Conservation (phyloP, 2,329 filamentous ascomycete genomes). For the Fusarium xylarioides region DNA sequence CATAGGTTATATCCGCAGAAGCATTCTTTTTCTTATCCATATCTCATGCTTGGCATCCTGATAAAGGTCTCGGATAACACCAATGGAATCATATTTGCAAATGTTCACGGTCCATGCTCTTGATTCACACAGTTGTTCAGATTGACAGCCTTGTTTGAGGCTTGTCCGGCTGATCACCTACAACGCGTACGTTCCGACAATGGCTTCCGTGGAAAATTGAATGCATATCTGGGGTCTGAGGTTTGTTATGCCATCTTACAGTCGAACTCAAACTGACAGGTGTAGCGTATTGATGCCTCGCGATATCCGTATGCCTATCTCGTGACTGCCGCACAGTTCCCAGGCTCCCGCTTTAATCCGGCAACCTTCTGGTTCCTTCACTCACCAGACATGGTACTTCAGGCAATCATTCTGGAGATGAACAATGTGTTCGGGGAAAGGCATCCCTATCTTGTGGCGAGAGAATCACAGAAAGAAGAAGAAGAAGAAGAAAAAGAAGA, state of each 20-base stretch:
- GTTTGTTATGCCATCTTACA: slow-evolving; percentile 48
- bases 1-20: slow-evolving; percentile 71
- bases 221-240: slow-evolving; percentile 65
- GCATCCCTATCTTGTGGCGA: slow-evolving; percentile 50
- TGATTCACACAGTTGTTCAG: slow-evolving; percentile 46
- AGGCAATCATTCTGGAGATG: slow-evolving; percentile 75
- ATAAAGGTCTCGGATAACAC: slow-evolving; percentile 67
- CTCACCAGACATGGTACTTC: slow-evolving; percentile 62
- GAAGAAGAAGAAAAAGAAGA: no score
- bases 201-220: slow-evolving; percentile 71
- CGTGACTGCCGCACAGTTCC: slow-evolving; percentile 73
- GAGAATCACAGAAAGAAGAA: slow-evolving; percentile 41
- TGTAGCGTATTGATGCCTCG: slow-evolving; percentile 64
- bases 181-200: slow-evolving; percentile 59
- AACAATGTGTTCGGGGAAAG: slow-evolving; percentile 82
- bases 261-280: slow-evolving; percentile 15
- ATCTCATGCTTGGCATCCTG: slow-evolving; percentile 74
- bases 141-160: slow-evolving; percentile 61
- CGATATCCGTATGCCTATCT: slow-evolving; percentile 75
- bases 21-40: slow-evolving; percentile 75
- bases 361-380: slow-evolving; percentile 86
- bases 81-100: slow-evolving; percentile 65
- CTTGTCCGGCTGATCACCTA: slow-evolving; percentile 70
- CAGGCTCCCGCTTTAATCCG: slow-evolving; percentile 78
- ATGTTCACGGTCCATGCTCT: slow-evolving; percentile 32